Base-by-base conservation (phyloP, 192 early-diverging fungal genomes). In the Funneliformis geosporum region DNA sequence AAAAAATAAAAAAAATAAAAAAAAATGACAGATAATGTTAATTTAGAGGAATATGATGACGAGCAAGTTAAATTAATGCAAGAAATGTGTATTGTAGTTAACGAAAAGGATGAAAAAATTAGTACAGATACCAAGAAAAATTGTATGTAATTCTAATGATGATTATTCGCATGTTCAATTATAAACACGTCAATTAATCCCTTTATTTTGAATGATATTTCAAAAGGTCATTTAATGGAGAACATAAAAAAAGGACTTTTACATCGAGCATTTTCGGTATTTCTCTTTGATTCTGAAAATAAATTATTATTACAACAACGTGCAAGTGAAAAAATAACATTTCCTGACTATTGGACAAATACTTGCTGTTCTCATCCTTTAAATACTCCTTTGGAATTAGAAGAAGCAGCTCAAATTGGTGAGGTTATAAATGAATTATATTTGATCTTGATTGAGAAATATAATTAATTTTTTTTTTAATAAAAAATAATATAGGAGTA, bases 351-450 rank as follows among this genome's bases (percentile, higher is more conserved):
- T 87, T 99, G 88, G 85, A 99, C 98, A 76, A 99, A 99, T 88
- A 98, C 98, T 7, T 99, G 98, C 86, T 99, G 98, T 86, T 97
- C 95, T 38, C 98, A 99, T 82, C 98, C 98, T 18, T 90, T 99
- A 76, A 93, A 93, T 80, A 89, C 83, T 21, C 79, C 89, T 10
- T 85, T 87, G 11, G 98, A 98, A 84, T 85, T 97, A 67, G 91
- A 90, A 38, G 95, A 96, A 82, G 80, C 85, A 60, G 89, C 90
- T 21, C 95, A 96, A 83, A 82, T 91, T 14, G 90, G 90, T 92
- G 77, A 55, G 50, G 18, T 55, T 12, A 21, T 55, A 5, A 18
- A 18, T 55, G 50, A 55, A 55, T n/a, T 18, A 18, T 55, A 55
- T 55, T 16, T 55, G 0, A 44, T 9, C 21, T 62, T 62, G n/a